These are phyloP conservation scores for Trichoderma koningii DNA, from an alignment of 2,329 filamentous ascomycete species.

Conservation along the genomic window DNA sequence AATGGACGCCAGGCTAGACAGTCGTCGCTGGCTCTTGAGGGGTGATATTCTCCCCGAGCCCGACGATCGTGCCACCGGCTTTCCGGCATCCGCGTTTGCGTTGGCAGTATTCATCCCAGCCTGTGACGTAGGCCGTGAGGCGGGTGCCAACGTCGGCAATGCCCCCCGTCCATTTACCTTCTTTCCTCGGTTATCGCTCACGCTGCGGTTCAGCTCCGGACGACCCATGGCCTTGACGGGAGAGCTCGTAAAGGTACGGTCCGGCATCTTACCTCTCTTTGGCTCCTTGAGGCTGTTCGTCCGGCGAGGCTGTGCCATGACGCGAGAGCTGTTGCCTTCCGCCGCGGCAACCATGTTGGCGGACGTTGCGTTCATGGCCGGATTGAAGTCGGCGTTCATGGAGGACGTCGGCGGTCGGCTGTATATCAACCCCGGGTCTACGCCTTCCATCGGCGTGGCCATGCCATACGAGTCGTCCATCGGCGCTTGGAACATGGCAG, in stretches of 20 bases:
- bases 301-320: conserved; percentile 46
- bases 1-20: conserved; percentile 59
- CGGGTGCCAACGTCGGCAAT: conserved; percentile 53
- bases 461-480: conserved; percentile 56
- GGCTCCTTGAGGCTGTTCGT: conserved; percentile 50
- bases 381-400: conserved; percentile 45
- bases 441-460: conserved; percentile 49
- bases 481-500: conserved; percentile 45
- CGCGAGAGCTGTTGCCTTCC: conserved; percentile 34
- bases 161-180: conserved; percentile 45
- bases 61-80: conserved; percentile 44
- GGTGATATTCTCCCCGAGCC: conserved; percentile 57
- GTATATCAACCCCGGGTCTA: conserved; percentile 62
- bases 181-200: conserved; percentile 56
- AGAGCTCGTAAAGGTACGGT: conserved; percentile 50
- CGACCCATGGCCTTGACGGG: conserved; percentile 54
- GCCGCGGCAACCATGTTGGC: conserved; percentile 36
- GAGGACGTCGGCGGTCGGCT: conserved; percentile 53
- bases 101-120: conserved; percentile 21
- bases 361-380: conserved; percentile 36
- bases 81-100: conserved; percentile 37
- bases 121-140: conserved; percentile 43
- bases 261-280: conserved; percentile 45
- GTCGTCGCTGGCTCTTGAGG: conserved; percentile 52
- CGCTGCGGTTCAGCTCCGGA: conserved; percentile 55